Evolutionary conservation across 768 basidiomycete genomes (phyloP), one percentile per base, ranked within the genome.

Genomic region (Phylloporus sp.): DNA sequence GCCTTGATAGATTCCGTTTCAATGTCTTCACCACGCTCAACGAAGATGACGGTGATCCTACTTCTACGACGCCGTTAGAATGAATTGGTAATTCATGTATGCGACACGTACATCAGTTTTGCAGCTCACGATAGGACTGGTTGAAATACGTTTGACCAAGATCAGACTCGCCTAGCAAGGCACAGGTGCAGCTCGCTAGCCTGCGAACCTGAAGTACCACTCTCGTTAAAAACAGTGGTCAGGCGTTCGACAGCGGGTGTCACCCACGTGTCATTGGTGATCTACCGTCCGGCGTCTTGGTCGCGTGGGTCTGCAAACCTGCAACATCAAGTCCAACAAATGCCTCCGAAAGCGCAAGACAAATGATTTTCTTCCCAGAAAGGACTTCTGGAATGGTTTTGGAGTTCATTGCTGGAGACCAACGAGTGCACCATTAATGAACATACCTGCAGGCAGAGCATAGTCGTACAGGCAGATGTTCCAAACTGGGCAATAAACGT

Each of bases 271-370:
- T 83, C 84, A 60, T 88, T 89, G n/a, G 86, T 87, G 58, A 89
- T 88, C 86, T 86, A 90, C 90, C 91, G 62, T 94, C 91, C 48
- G 83, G 82, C 13, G 79, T 85, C 68, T 91, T 88, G 38, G 76
- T 80, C 8, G 91, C 93, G 3, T 80, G 82, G 4, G 91, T 91
- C 63, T 81, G 76, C 51, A 95, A 68, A 16, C 91, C 88, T 68
- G 79, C 76, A 9, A 97, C 91, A 66, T 95, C 92, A 58, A 83
- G 85, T 35, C 42, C 27, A 7, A 9, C 42, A 23, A 28, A 43
- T 18, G 42, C 42, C 26, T 43, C 42, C 18, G 42, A 27, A 22
- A 43, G 42, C 18, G 27, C 42, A 27, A 43, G 26, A 28, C 42
- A 43, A 6, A 43, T 27, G 20, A 29, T 44, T 7, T 44, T 31